Percentiles rank a stretch among this genome's conserved stretches.
These are phyloP conservation scores for Crithidia sp. DNA, from an alignment of 208 protist genomes.

Conservation along the genomic window DNA sequence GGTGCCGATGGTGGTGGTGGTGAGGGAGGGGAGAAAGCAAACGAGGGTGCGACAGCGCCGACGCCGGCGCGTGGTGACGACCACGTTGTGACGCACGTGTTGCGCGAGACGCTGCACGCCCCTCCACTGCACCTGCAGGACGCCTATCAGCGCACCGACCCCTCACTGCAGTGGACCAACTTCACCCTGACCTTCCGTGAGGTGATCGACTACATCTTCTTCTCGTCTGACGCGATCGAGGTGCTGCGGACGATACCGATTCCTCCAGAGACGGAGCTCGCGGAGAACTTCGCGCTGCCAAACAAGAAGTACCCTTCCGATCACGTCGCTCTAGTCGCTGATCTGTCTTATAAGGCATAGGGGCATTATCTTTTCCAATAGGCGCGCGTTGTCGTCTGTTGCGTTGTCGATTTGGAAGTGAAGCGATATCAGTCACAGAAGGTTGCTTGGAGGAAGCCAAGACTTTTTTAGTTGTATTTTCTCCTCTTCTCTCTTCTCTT, in stretches of 20 bases:
- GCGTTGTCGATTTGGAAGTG: too few species aligned
- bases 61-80: conserved; percentile 20
- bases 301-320: conserved; percentile 90
- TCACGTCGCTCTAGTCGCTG: conserved; percentile 88
- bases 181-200: conserved; percentile 88
- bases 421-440: too few species aligned
- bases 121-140: conserved; percentile 55
- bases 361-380: too few species aligned
- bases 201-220: conserved; percentile 92
- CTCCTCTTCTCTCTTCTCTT: too few species aligned
- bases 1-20: neutral
- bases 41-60: neutral
- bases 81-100: conserved; percentile 41
- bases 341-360: conserved; percentile 44
- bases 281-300: conserved; percentile 81
- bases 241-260: conserved; percentile 79
- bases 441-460: too few species aligned
- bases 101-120: conserved; percentile 41
- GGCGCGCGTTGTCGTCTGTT: neutral
- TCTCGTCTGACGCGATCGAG: conserved; percentile 54
- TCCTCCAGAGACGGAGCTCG: conserved; percentile 73
- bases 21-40: neutral
- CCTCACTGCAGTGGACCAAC: conserved; percentile 85
- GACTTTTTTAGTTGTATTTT: too few species aligned
- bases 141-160: conserved; percentile 65